Base-by-base conservation (phyloP, 2,329 filamentous ascomycete species). In the Dactylellina leptospora region DNA sequence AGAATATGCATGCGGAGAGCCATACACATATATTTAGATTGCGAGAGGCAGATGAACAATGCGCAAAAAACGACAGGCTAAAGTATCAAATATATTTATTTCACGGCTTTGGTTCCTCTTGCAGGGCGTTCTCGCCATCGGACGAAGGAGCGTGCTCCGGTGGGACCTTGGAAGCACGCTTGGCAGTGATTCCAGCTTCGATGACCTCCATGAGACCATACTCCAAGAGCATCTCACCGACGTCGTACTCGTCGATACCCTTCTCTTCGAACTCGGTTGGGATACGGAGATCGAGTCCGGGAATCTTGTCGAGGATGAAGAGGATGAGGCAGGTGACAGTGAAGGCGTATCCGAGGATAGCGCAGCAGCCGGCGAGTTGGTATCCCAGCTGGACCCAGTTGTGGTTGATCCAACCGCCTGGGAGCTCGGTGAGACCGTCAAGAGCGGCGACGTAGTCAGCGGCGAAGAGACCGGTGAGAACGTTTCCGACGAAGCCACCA, bases 391-490 rank as follows among this genome's bases (percentile, higher is more conserved):
- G 85, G 36, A 82, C 81, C 51, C 82, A 85, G 76, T 86, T 82
- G 0, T 80, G 79, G 56, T 85, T 80, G 79, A 81, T 82, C 82
- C 82, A 84, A 8, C 84, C 84, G 0, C 84, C 80, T 0, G 81
- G 74, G 0, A 81, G 81, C 3, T 78, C 77, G 1, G 80, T 82
- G 2, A 79, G 80, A 1, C 85, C 85, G 38, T 87, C 85, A 11
- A 86, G 81, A 4, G 82, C 81, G 1, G 82, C 82, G 1, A 86
- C 82, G 76, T 77, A 79, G 10, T 78, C 63, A 1, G 84, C 82
- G 0, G 85, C 85, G 56, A 87, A 87, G 27, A 87, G 80, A 1
- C 85, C 85, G 0, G 85, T 87, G 16, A 87, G 76, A 50, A 87
- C 80, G 30, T 84, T 82, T 13, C 85, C 85, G 0, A 87, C 81